Evolutionary conservation across 352 stramenopile genomes (phyloP), one percentile per base, ranked within the genome.

Genomic region (Elongisporangium undulatum): DNA sequence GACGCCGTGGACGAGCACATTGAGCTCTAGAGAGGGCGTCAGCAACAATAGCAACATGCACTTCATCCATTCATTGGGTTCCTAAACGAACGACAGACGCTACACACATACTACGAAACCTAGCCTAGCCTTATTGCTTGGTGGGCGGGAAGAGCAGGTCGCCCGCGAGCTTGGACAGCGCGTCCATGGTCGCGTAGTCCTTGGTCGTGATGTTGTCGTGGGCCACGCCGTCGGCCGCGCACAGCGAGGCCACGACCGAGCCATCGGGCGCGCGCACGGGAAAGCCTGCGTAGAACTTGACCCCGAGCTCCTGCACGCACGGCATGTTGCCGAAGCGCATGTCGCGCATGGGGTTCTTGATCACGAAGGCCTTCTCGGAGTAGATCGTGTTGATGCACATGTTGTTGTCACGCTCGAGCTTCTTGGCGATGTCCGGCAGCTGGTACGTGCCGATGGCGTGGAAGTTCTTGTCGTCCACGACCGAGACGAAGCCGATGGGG

Each of bases 131-230:
- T n/a, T 45, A 45, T 12, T 45, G 34, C 34, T 45, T 45, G 34
- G 34, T 17, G 9, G 34, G 34, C 34, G 34, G 34, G 34, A 45
- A 45, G 34, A 76, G 51, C 8, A 90, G 68, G 13, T 86, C 74
- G 4, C 70, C 71, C 2, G 76, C 76, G 22, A 89, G 66, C 52
- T 85, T 77, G 34, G 66, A 64, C 17, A 89, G 70, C 59, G 68
- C 66, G 45, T 88, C 67, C 81, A 89, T 90, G n/a, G 81, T 90
- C 19, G 81, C 76, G 58, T 89, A 90, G 59, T 90, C 76, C 59
- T 84, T 84, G 39, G 74, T 84, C 13, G 76, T 76, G 60, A 90
- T 82, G 61, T 82, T 78, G 58, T 78, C 68, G 60, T 87, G 76
- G 7, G 81, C 64, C 13, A 63, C 53, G 2, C 61, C 58, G 50